Conservation (phyloP, 1,284 basidiomycete species). For the Phlebopus sp. region DNA sequence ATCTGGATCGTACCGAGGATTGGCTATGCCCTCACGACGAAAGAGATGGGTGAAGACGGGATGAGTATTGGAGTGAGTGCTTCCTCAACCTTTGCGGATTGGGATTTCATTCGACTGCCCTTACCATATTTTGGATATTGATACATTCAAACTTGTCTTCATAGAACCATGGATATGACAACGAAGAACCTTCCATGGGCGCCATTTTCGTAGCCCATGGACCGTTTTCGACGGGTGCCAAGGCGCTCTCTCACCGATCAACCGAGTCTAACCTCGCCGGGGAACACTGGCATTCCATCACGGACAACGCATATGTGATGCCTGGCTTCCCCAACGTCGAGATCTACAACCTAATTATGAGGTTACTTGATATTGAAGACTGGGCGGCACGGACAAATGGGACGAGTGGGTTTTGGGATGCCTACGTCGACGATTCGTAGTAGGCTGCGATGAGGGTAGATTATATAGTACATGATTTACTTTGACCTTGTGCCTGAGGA, state of each 20-base stretch:
- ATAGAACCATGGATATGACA: constrained; percentile 85
- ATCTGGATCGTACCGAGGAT: constrained; percentile 82
- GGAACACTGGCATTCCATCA: constrained; percentile 64
- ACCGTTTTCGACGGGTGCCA: constrained; percentile 72
- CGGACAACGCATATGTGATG: constrained; percentile 68
- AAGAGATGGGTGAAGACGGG: constrained; percentile 56
- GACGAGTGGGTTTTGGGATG: constrained; percentile 76
- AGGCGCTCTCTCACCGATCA: constrained; percentile 38
- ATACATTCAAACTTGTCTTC: neutral
- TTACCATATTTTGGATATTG: neutral
- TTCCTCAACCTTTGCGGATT: neutral
- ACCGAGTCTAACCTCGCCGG: constrained; percentile 31
- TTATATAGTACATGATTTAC: no score
- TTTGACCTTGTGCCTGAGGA: no score
- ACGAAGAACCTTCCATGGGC: constrained; percentile 72
- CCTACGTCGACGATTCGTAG: constrained; percentile 46
- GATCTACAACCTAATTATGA: constrained; percentile 80
- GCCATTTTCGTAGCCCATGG: constrained; percentile 90
- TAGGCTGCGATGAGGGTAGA: neutral
- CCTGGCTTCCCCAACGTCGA: constrained; percentile 81
- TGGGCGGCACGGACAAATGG: constrained; percentile 71
- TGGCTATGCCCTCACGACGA: constrained; percentile 70
- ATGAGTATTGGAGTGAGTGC: constrained; percentile 74
- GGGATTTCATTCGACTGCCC: neutral
- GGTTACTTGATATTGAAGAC: constrained; percentile 63